phyloP scores from a whole-genome alignment of 2,329 filamentous ascomycete genomes.

The Colletotrichum sp. region DNA sequence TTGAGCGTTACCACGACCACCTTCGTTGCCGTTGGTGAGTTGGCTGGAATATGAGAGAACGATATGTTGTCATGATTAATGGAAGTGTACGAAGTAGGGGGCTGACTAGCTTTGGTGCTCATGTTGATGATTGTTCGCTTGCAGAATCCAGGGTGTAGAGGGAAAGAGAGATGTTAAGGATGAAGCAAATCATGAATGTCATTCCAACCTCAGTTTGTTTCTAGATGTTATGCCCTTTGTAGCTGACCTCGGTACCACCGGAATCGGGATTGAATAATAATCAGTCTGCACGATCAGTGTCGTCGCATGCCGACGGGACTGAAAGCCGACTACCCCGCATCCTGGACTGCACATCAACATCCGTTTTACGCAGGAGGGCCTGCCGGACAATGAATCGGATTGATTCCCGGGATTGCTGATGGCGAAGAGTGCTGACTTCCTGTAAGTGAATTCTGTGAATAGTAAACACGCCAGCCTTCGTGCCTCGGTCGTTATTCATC shows the following conservation, averaged over 20 bases:
- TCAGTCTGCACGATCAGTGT: not conserved
- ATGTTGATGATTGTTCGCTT: not conserved
- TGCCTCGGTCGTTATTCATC: too few relatives aligned
- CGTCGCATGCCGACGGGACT: not conserved
- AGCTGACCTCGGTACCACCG: not conserved
- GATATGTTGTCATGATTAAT: not conserved
- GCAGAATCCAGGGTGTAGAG: rapidly evolving
- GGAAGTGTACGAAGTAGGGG: not conserved
- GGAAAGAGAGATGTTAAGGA: rapidly evolving
- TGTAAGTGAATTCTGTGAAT: too few relatives aligned
- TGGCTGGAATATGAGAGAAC: not conserved
- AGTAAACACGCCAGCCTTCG: too few relatives aligned
- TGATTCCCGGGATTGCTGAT: not conserved
- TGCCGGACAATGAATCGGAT: not conserved
- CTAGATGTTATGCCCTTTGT: rapidly evolving
- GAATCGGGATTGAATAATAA: not conserved
- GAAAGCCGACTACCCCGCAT: not conserved
- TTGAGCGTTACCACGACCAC: not conserved
- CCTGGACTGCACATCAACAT: not conserved
- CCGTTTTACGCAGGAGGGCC: rapidly evolving
- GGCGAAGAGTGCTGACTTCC: rapidly evolving
- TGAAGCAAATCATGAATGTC: rapidly evolving
- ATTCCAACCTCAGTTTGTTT: rapidly evolving
- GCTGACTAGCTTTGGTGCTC: not conserved
- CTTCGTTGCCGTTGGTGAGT: not conserved